phyloP scores from a whole-genome alignment of 306 rosid species.

The Oemleria cerasiformis region DNA sequence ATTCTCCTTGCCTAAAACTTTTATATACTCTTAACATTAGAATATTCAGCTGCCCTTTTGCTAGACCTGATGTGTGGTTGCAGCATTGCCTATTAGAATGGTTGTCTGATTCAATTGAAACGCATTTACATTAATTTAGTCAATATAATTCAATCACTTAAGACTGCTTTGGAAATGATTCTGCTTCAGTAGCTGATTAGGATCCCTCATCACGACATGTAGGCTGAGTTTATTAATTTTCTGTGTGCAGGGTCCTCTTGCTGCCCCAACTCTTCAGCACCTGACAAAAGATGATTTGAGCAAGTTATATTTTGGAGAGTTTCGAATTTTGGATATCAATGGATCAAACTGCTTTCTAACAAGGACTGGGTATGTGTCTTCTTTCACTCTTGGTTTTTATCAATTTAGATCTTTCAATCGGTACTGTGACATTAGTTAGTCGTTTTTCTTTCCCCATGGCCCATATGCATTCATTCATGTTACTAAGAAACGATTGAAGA shows the following conservation, averaged over 20 bases:
- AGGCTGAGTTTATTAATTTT: constrained; percentile 18
- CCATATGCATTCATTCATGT: not conserved
- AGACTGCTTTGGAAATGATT: not conserved
- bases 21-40: not conserved
- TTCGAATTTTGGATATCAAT: constrained; percentile 73
- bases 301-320: constrained; percentile 82
- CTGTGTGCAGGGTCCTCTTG: constrained; percentile 82
- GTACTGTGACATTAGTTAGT: not conserved
- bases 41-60: not conserved
- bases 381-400: constrained; percentile 4
- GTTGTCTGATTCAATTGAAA: not conserved
- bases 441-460: not conserved
- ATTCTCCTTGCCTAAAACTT: not conserved
- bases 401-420: not conserved
- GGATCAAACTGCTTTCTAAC: constrained; percentile 80
- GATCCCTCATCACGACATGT: constrained; percentile 7
- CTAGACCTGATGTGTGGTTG: constrained; percentile 3
- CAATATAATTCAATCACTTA: not conserved
- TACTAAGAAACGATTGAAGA: not conserved
- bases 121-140: not conserved
- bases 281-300: constrained; percentile 83
- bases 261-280: constrained; percentile 85
- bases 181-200: constrained; percentile 16
- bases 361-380: constrained; percentile 78
- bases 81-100: not conserved